Percentiles rank a stretch among this genome's conserved stretches.
These are phyloP conservation scores for Daldinia grandis DNA, from an alignment of 495 filamentous ascomycete genomes.

Conservation along the genomic window DNA sequence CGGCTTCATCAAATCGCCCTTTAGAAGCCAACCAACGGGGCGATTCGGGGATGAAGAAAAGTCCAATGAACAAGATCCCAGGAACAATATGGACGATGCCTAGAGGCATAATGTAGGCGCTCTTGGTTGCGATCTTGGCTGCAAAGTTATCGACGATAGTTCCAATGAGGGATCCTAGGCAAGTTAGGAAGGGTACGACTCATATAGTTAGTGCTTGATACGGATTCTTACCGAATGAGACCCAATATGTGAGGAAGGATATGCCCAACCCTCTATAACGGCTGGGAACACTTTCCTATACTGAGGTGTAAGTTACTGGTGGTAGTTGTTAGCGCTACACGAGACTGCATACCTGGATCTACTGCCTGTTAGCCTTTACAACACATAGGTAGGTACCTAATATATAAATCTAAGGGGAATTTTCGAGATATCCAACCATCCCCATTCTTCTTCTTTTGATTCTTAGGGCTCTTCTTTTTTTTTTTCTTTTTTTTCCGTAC, in stretches of 20 bases:
- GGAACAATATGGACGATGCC: conserved; percentile 68
- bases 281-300: conserved; percentile 60
- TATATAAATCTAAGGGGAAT: no score
- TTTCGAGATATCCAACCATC: not conserved
- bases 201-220: not conserved
- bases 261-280: conserved; percentile 60
- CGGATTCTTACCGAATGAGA: conserved; percentile 48
- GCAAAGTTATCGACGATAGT: conserved; percentile 71
- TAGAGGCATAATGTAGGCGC: conserved; percentile 66
- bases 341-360: conserved; percentile 49
- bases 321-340: not conserved
- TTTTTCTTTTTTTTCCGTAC: not conserved
- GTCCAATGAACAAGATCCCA: conserved; percentile 55
- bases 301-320: conserved; percentile 11
- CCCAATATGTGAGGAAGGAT: conserved; percentile 53
- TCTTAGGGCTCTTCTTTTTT: not conserved
- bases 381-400: not conserved
- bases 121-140: conserved; percentile 52
- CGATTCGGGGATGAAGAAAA: conserved; percentile 70
- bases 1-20: conserved; percentile 59
- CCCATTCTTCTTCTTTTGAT: not conserved
- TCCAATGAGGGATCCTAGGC: conserved; percentile 58
- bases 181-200: not conserved
- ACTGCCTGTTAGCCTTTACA: conserved; percentile 11
- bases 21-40: conserved; percentile 69